phyloP scores from a whole-genome alignment of 371 early-diverging fungal species.

The Modicella reniformis region DNA sequence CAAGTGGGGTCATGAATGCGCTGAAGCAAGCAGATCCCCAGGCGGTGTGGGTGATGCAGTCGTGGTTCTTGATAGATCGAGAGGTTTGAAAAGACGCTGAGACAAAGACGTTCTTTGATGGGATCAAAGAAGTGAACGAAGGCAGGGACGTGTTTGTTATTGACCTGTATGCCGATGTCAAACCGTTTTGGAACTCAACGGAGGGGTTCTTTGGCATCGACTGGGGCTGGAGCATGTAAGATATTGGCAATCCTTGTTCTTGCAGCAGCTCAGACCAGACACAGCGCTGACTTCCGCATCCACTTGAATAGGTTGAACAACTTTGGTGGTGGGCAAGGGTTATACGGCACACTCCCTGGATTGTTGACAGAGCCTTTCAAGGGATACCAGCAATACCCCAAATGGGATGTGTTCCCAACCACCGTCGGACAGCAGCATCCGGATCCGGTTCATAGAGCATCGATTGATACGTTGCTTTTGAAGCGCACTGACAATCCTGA shows the following conservation, averaged over 20 bases:
- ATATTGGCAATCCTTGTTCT: not conserved
- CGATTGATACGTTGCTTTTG: not conserved
- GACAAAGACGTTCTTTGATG: conserved; percentile 50
- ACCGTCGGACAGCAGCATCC: too few species aligned
- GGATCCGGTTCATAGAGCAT: too few species aligned
- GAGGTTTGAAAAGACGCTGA: conserved; percentile 24
- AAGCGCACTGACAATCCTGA: not conserved
- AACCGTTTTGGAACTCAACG: conserved; percentile 31
- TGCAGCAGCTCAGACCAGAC: too few species aligned
- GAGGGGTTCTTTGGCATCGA: conserved; percentile 47
- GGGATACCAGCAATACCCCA: conserved; percentile 28
- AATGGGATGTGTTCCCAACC: conserved; percentile 46
- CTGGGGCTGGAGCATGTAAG: conserved; percentile 57
- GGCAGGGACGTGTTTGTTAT: conserved; percentile 48
- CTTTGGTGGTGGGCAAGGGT: conserved; percentile 49
- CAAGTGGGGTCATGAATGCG: conserved; percentile 41
- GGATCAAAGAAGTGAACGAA: conserved; percentile 33
- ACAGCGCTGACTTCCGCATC: not conserved
- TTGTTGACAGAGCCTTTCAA: conserved; percentile 40
- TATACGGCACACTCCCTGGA: conserved; percentile 44
- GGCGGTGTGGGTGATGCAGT: conserved; percentile 49
- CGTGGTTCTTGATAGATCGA: conserved; percentile 34
- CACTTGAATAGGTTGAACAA: conserved; percentile 52
- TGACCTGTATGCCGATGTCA: conserved; percentile 49
- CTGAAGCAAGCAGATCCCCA: conserved; percentile 47